phyloP scores from a whole-genome alignment of 2,329 filamentous ascomycete species.

The Cercospora sp. region DNA sequence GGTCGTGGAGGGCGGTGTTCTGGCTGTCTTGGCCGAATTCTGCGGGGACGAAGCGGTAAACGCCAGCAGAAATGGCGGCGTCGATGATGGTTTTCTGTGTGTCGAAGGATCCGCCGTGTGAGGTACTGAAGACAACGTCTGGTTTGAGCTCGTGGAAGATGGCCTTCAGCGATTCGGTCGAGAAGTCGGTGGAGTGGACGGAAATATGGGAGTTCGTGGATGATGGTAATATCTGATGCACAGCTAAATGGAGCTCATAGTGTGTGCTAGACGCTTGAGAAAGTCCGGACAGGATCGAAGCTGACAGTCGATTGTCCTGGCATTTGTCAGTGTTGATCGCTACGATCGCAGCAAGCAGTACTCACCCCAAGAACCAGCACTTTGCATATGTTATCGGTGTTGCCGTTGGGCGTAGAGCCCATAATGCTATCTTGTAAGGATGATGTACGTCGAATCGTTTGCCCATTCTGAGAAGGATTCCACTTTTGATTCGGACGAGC shows the following conservation, averaged over 20 bases:
- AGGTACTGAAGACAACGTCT: conserved; percentile 34
- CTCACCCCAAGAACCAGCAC: conserved; percentile 28
- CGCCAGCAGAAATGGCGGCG: conserved; percentile 19
- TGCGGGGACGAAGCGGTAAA: conserved; percentile 30
- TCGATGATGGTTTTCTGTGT: conserved; percentile 34
- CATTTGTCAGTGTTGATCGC: conserved; percentile 1
- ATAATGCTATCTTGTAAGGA: neutral
- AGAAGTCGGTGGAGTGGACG: conserved; percentile 36
- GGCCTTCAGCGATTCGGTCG: conserved; percentile 33
- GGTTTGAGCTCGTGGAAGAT: conserved; percentile 26
- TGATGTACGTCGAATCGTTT: neutral
- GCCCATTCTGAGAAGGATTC: neutral
- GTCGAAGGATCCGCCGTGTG: conserved; percentile 27
- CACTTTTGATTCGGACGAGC: conserved; percentile 17
- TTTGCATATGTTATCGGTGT: conserved; percentile 11
- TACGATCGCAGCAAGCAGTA: neutral
- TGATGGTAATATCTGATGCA: conserved; percentile 8
- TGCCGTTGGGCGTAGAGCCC: neutral
- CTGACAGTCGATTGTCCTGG: conserved; percentile 27
- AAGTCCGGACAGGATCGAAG: conserved; percentile 22
- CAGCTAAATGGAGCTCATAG: conserved; percentile 22
- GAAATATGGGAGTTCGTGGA: conserved; percentile 1
- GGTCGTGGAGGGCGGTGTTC: conserved; percentile 36
- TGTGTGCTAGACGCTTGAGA: neutral
- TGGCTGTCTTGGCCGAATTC: conserved; percentile 35